Evolutionary conservation across 805 yeast genomes (phyloP), one percentile per base, ranked within the genome.

Genomic region (Metschnikowia kofuensis): DNA sequence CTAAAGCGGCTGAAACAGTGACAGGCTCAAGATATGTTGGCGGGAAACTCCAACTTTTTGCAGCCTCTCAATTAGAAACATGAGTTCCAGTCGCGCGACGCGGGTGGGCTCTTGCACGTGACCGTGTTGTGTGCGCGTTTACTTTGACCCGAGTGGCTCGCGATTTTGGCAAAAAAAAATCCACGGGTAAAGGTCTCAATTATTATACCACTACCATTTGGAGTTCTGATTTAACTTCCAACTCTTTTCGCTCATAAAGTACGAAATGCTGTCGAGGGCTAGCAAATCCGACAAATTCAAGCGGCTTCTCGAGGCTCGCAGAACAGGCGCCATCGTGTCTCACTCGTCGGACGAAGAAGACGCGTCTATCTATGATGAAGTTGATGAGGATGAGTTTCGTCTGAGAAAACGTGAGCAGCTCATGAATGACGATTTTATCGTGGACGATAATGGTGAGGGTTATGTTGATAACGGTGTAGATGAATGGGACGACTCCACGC

Each of bases 381-480:
- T 90, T 6, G 96, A 87, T 61, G 96, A 90, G 59, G 83, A 77
- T 30, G 82, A 84, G 35, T 92, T 82, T 67, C 75, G 92, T 56
- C 79, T 79, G 57, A 87, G 82, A 62, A 88, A 87, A 64, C 80
- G 95, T 58, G 82, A 86, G 50, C 88, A 90, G 50, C 74, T 94
- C 42, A 75, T 89, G 66, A 84, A 87, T 52, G 97, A 92, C 61
- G 97, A 92, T 65, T 92, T 92, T 63, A 94, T 92, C 35, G 96
- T 89, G 2, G 97, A 90, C 64, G 98, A 92, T 64, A 83, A 87
- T 56, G 97, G 97, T 30, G 86, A 85, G 55, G 98, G 97, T 0
- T 92, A 92, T 61, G 91, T 89, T 1, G 98, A 94, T 59, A 87
- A 87, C 38, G 99, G 99, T 49, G 87, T 78, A 7, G 95, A 92